Percentiles rank a stretch among this genome's conserved stretches.
Evolutionary conservation across 2,329 filamentous ascomycete species (phyloP).

Genomic region (Neurospora crassa): DNA sequence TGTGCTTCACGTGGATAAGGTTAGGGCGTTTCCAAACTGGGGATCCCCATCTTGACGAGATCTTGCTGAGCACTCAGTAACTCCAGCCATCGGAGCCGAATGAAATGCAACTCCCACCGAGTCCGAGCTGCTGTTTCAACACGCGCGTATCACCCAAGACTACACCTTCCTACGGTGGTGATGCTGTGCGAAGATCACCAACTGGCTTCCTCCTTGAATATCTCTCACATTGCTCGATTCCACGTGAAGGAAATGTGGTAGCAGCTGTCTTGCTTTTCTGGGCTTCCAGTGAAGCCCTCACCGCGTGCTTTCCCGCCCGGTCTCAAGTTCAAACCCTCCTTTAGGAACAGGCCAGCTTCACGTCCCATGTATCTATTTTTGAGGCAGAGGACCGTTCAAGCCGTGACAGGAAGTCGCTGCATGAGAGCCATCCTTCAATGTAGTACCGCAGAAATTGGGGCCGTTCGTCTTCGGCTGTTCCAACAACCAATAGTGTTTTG

Average conservation of each 20-base stretch:
- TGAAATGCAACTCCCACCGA: background rate
- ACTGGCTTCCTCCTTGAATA: background rate
- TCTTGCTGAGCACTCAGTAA: background rate
- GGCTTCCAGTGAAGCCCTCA: background rate
- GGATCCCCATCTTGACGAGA: background rate
- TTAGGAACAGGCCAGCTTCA: background rate
- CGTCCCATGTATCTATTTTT: background rate
- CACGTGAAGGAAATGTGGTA: background rate
- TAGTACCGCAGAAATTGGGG: background rate
- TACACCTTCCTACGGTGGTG: background rate
- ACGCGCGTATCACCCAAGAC: background rate
- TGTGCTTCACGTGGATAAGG: background rate
- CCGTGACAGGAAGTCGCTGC: background rate
- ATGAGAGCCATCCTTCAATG: background rate
- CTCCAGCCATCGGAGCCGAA: background rate
- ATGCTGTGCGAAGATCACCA: background rate
- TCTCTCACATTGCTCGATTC: background rate
- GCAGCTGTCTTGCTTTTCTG: background rate
- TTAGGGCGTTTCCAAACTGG: background rate
- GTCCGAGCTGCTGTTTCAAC: background rate
- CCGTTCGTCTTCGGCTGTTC: background rate
- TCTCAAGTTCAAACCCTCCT: background rate
- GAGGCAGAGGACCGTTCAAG: background rate
- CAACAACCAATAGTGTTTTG: no score
- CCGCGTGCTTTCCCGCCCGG: background rate